Evolutionary conservation across 257 asterid species (phyloP).

Genomic region (Lantana camara): DNA sequence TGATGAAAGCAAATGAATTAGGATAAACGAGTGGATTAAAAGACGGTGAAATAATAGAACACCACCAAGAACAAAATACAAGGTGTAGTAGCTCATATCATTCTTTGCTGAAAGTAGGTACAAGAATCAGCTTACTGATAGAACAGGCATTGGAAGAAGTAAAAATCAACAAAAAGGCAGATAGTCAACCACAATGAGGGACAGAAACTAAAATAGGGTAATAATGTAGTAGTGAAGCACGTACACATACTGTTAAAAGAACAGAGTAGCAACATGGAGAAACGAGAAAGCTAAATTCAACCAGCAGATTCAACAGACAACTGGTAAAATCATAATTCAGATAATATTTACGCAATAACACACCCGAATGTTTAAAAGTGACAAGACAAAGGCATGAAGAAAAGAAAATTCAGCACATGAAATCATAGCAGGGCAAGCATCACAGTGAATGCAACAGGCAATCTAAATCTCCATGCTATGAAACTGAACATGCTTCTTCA

Average conservation of each 20-base stretch:
- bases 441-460: neutral
- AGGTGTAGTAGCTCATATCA: slow-evolving; percentile 19
- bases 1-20: slow-evolving; percentile 32
- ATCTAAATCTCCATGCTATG: slow-evolving; percentile 14
- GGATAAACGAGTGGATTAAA: slow-evolving; percentile 1
- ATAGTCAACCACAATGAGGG: neutral
- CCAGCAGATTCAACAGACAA: slow-evolving; percentile 13
- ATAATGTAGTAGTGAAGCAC: neutral
- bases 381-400: neutral
- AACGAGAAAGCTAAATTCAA: neutral
- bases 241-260: neutral
- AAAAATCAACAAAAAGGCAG: slow-evolving; percentile 10
- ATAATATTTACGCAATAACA: neutral
- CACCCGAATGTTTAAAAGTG: neutral
- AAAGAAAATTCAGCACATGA: slow-evolving; percentile 4
- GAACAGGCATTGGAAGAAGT: slow-evolving; percentile 4
- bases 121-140: neutral
- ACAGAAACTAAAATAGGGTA: slow-evolving; percentile 1
- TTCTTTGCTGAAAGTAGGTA: neutral
- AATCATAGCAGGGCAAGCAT: neutral
- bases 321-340: slow-evolving; percentile 3
- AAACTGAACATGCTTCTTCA: slow-evolving; percentile 3
- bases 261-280: neutral
- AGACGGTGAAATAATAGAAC: neutral
- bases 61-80: neutral